phyloP scores from a whole-genome alignment of 2,329 filamentous ascomycete species.

The Cytospora piceae region DNA sequence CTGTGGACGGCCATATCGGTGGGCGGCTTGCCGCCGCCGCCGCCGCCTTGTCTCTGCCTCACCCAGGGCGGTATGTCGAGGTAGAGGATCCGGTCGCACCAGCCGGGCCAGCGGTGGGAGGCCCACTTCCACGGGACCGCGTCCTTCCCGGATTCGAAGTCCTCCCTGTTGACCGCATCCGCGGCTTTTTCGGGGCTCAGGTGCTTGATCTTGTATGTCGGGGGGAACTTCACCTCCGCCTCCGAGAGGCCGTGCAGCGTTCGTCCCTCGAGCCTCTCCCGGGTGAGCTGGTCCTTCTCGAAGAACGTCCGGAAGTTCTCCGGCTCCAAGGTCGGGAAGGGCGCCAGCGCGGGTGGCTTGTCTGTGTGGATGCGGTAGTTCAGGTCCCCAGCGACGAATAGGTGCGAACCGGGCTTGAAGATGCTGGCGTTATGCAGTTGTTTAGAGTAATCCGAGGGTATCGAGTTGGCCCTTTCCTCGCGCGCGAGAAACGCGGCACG shows the following conservation, averaged over 20 bases:
- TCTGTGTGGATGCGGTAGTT: slow-evolving; percentile 86
- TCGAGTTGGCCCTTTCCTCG: slow-evolving; percentile 3
- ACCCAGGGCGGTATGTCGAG: slow-evolving; percentile 64
- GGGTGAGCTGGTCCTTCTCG: slow-evolving; percentile 75
- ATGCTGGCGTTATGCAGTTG: slow-evolving; percentile 63
- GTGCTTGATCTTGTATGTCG: slow-evolving; percentile 87
- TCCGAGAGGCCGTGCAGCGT: slow-evolving; percentile 82
- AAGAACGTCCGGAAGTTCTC: slow-evolving; percentile 71
- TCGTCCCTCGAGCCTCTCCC: slow-evolving; percentile 68
- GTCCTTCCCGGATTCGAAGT: slow-evolving; percentile 34
- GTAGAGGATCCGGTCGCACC: slow-evolving; percentile 91
- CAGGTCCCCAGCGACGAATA: slow-evolving; percentile 89
- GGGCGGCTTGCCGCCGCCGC: not conserved
- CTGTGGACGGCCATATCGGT: slow-evolving; percentile 54
- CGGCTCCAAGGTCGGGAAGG: slow-evolving; percentile 62
- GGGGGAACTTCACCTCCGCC: slow-evolving; percentile 75
- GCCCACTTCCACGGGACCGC: slow-evolving; percentile 71
- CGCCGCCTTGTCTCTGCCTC: slow-evolving; percentile 35
- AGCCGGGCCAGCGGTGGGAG: slow-evolving; percentile 82
- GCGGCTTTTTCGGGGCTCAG: slow-evolving; percentile 40
- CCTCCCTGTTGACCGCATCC: slow-evolving; percentile 35
- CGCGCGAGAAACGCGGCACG: slow-evolving; percentile 29
- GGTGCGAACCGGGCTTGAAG: slow-evolving; percentile 73
- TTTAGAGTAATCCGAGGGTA: slow-evolving; percentile 41
- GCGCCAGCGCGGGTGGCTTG: slow-evolving; percentile 63